A percentile compares a stretch with the other conserved stretches of the same genome.
Conservation (phyloP, 495 filamentous ascomycete genomes). For the Penicillium alfredii region DNA sequence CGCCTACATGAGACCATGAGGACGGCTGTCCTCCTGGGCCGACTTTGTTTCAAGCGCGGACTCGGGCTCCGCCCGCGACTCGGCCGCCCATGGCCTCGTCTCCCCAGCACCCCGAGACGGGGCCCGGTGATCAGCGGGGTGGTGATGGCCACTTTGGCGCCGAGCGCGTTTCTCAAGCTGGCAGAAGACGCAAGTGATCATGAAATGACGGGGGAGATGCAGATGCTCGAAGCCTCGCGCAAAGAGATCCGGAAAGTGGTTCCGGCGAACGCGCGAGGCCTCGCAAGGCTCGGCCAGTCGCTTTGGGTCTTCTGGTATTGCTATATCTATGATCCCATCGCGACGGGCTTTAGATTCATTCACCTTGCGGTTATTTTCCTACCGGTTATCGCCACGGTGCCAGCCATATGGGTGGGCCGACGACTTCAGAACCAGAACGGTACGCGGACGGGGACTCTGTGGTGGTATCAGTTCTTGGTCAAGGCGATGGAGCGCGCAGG, state of each 20-base stretch:
- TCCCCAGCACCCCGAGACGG: constrained; percentile 23
- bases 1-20: constrained; percentile 43
- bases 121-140: constrained; percentile 29
- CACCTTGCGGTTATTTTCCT: constrained; percentile 85
- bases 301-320: constrained; percentile 58
- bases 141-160: constrained; percentile 50
- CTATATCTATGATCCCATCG: constrained; percentile 79
- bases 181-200: constrained; percentile 57
- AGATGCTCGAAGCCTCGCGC: constrained; percentile 78
- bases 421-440: constrained; percentile 54
- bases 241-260: constrained; percentile 66
- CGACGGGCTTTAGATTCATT: constrained; percentile 79
- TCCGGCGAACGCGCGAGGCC: constrained; percentile 50
- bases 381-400: constrained; percentile 75
- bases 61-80: constrained; percentile 14
- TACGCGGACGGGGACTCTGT: constrained; percentile 73
- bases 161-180: constrained; percentile 66
- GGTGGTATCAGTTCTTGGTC: constrained; percentile 94
- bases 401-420: constrained; percentile 71
- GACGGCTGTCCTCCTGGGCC: constrained; percentile 47
- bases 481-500: constrained; percentile 88
- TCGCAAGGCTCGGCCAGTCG: constrained; percentile 47
- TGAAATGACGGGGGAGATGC: constrained; percentile 68
- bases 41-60: constrained; percentile 45
- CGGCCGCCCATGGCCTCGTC: constrained; percentile 22